These are phyloP conservation scores for Solanum acaule DNA, from an alignment of 257 asterid genomes.

Conservation along the genomic window DNA sequence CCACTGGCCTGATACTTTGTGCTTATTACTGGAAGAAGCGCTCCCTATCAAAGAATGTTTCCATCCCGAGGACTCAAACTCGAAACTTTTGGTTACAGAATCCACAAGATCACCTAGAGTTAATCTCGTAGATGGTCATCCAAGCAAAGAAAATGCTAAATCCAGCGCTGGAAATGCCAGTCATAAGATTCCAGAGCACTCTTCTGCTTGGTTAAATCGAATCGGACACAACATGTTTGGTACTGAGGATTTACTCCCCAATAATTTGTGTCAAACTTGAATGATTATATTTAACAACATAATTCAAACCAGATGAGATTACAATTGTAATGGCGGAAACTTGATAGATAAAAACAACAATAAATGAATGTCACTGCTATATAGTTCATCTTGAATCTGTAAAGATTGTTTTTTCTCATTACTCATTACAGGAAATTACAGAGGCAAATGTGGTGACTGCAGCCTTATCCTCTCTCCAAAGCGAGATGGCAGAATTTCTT, in stretches of 20 bases:
- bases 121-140: neutral
- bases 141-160: neutral
- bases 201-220: neutral
- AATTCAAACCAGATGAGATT: neutral
- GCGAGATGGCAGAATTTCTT: neutral
- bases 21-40: neutral
- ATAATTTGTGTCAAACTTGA: neutral
- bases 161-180: neutral
- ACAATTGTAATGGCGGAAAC: neutral
- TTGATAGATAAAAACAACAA: neutral
- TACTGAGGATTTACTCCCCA: neutral
- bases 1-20: neutral
- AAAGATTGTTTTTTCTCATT: neutral
- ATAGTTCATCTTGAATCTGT: neutral
- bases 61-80: neutral
- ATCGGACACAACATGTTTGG: neutral
- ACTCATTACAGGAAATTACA: neutral
- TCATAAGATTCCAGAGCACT: neutral
- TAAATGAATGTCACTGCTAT: neutral
- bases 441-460: slow-evolving; percentile 4
- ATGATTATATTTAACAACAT: neutral
- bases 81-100: neutral
- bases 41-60: neutral
- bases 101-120: neutral
- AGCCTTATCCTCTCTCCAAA: slow-evolving; percentile 4